A percentile compares a stretch with the other conserved stretches of the same genome.
Conservation (phyloP, 2,329 filamentous ascomycete species). For the Didymella exigua region DNA sequence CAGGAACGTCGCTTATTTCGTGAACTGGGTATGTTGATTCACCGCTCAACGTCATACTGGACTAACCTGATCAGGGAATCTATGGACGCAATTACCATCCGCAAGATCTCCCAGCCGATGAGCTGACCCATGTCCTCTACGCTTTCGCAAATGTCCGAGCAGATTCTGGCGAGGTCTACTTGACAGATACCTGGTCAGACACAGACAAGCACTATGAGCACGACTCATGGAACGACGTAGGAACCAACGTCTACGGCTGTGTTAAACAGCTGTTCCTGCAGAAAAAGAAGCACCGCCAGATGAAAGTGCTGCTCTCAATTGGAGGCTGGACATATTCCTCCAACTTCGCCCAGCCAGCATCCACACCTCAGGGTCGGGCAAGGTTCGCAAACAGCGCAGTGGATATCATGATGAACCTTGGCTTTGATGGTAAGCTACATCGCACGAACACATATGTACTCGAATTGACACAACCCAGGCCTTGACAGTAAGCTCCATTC, state of each 20-base stretch:
- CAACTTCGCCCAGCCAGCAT: conserved; percentile 43
- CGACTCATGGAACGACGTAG: conserved; percentile 49
- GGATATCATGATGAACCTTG: conserved; percentile 39
- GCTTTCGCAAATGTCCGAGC: conserved; percentile 47
- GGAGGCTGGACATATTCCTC: conserved; percentile 49
- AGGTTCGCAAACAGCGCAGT: conserved; percentile 46
- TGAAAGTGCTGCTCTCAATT: conserved; percentile 47
- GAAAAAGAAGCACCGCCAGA: conserved; percentile 46
- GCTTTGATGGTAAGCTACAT: conserved; percentile 40
- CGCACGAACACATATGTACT: not conserved
- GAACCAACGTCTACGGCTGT: conserved; percentile 48
- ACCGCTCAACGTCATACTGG: conserved; percentile 7
- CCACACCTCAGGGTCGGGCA: conserved; percentile 36
- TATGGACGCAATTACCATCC: conserved; percentile 47
- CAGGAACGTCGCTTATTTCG: conserved; percentile 48
- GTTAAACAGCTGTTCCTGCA: conserved; percentile 46
- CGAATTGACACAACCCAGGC: conserved; percentile 7
- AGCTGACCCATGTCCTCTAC: conserved; percentile 48
- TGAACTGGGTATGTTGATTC: conserved; percentile 40
- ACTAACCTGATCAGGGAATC: conserved; percentile 38
- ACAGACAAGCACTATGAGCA: conserved; percentile 46
- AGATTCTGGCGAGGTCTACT: conserved; percentile 46
- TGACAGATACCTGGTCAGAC: conserved; percentile 47
- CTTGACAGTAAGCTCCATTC: conserved; percentile 28
- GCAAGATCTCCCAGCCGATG: conserved; percentile 40